Percentiles rank a stretch among this genome's conserved stretches.
phyloP scores from a whole-genome alignment of 768 basidiomycete species.

The Phylloporus sp. region DNA sequence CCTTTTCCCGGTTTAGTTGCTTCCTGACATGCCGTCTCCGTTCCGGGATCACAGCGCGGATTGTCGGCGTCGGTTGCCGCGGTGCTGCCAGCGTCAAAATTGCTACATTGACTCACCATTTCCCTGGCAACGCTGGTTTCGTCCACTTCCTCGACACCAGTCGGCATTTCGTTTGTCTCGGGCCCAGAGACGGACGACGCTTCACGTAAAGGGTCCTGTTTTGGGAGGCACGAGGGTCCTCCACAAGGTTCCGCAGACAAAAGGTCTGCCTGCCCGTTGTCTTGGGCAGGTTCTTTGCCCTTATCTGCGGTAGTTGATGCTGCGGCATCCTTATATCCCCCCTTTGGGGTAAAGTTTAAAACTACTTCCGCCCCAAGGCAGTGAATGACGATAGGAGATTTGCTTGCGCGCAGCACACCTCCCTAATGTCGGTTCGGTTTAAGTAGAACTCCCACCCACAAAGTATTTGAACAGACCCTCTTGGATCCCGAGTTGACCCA shows the following conservation, averaged over 20 bases:
- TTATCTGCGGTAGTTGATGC: constrained; percentile 4
- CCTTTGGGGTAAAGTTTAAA: constrained; percentile 23
- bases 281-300: constrained; percentile 8
- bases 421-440: constrained; percentile 16
- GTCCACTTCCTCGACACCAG: constrained; percentile 1
- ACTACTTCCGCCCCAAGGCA: constrained; percentile 25
- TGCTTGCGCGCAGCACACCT: constrained; percentile 19
- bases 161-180: neutral
- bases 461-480: constrained; percentile 25
- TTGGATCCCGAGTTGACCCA: constrained; percentile 41
- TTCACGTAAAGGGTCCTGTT: neutral
- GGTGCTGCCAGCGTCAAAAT: neutral
- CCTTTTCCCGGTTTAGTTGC: neutral
- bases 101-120: neutral
- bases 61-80: neutral
- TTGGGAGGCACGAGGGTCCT: neutral
- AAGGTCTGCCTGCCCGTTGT: constrained; percentile 6
- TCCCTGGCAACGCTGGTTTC: constrained; percentile 5
- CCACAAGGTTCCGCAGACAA: neutral
- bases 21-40: constrained; percentile 1
- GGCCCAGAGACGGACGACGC: neutral
- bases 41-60: neutral
- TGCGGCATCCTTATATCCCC: constrained; percentile 17
- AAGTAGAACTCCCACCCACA: neutral
- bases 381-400: constrained; percentile 18